Evolutionary conservation across 345 rosid species (phyloP).

Genomic region (Lumnitzera littorea): DNA sequence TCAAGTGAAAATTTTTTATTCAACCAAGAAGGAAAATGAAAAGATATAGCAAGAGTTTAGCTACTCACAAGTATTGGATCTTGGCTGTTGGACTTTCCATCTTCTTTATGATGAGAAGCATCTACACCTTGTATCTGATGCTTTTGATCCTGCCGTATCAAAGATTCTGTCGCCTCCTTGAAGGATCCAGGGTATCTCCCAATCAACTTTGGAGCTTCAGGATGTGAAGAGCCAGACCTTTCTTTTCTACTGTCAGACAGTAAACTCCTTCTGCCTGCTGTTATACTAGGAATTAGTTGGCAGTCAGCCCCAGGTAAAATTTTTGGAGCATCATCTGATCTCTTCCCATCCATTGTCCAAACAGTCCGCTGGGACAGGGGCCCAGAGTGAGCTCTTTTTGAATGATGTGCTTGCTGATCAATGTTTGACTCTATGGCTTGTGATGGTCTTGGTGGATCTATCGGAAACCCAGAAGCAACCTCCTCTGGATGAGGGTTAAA

Average conservation of each 20-base stretch:
- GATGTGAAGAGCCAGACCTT: conserved; percentile 33
- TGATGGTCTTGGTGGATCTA: conserved; percentile 90
- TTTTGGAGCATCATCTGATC: conserved; percentile 59
- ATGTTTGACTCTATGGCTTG: conserved; percentile 57
- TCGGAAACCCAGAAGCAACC: conserved; percentile 97
- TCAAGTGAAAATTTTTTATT: not conserved
- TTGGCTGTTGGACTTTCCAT: conserved; percentile 51
- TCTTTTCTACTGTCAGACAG: conserved; percentile 51
- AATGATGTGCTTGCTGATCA: conserved; percentile 56
- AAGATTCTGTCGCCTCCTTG: conserved; percentile 70
- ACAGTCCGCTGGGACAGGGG: conserved; percentile 77
- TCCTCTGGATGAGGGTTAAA: conserved; percentile 97
- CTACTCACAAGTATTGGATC: conserved; percentile 73
- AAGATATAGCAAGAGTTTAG: not conserved
- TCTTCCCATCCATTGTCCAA: conserved; percentile 64
- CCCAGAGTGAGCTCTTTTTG: conserved; percentile 88
- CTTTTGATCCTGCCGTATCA: conserved; percentile 45
- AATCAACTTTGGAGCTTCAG: conserved; percentile 56
- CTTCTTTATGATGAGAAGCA: conserved; percentile 41
- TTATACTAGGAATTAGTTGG: conserved; percentile 46
- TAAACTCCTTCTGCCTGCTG: conserved; percentile 50
- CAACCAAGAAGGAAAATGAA: not conserved
- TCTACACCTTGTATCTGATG: conserved; percentile 32
- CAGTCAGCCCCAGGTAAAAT: conserved; percentile 46
- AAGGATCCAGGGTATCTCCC: conserved; percentile 85